Base-by-base conservation (phyloP, 2,329 filamentous ascomycete genomes). In the Colletotrichum cordylinicola region DNA sequence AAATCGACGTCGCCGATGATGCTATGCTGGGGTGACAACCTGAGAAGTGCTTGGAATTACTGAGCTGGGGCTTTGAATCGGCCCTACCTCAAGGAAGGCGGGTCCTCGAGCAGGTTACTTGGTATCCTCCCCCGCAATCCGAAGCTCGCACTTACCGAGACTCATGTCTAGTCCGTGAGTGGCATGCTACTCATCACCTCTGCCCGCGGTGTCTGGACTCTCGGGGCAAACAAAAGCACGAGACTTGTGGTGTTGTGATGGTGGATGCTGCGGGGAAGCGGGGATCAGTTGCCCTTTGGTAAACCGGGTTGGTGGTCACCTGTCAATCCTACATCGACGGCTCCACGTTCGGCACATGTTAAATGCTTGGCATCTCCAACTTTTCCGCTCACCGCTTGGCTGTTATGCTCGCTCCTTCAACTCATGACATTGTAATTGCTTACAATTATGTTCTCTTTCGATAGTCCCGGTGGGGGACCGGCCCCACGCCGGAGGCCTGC, bases 251-350 rank as follows among this genome's bases (percentile, higher is more conserved):
- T 39, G 52, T 48, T 55, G 67, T 33, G 58, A 35, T 16, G 10
- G 67, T 70, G 67, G 67, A 64, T 70, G 39, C 12, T 70, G 67
- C 55, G 73, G 69, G 73, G 64, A 58, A 48, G 64, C 62, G 33
- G 64, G 56, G 55, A 66, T 66, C 21, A 43, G 7, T 31, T 52
- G 27, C 13, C 31, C 24, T 29, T 52, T 67, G n/a, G 37, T 56
- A 24, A 56, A 72, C 69, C 62, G 13, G 73, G 73, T 75, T 29
- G 62, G n/a, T 73, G 73, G 69, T 73, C 73, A 75, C 56, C 73
- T 73, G 73, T 68, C 55, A 64, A 18, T 29, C 56, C 29, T 18
- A 62, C 27, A 31, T 58, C 12, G 10, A 62, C 64, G 69, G 69
- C 62, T 67, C 62, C 39, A 35, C 56, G 69, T 72, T 75, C 56